Base-by-base conservation (phyloP, 2,329 filamentous ascomycete species). In the Talaromyces sp. region DNA sequence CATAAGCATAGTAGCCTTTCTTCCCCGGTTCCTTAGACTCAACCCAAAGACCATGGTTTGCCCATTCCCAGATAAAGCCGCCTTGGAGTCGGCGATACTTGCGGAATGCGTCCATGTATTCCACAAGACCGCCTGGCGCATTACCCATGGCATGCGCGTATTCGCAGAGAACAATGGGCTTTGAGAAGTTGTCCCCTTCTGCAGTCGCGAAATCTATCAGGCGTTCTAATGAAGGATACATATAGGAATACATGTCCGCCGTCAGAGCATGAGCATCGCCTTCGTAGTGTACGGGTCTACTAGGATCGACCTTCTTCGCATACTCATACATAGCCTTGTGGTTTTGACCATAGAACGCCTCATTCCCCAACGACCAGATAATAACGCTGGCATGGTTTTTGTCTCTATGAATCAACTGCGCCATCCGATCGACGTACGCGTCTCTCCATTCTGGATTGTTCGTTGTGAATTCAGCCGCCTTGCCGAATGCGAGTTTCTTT, bases 351-450 rank as follows among this genome's bases (percentile, higher is more conserved):
- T 90, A 91, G 72, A 90, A 91, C 0, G 89, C 85, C 72, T 92
- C 89, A 70, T 92, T 92, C 0, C 89, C 90, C 0, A 92, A 79
- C 56, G 86, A 89, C 90, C 90, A 92, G 49, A 91, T 85, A 58
- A 92, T 86, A 59, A 92, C 81, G n/a, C 83, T 88, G 0, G 89
- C 75, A 68, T 91, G 87, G 65, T 91, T 89, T 76, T 90, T 90
- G 74, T 91, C 89, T 16, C 90, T 82, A 70, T 87, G 83, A 0
- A 92, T 81, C 63, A 91, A 76, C 63, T 89, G 86, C 37, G 81
- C 76, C 64, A 87, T 86, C 3, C 90, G 85, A 73, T 92, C 89
- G 1, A 92, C 71, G 67, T 92, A 92, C 0, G 88, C 87, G 1
- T 81, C 82, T 63, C 89, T 69, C 75, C 75, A 78, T 9, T 69